Percentiles rank a stretch among this genome's conserved stretches.
Evolutionary conservation across 73 alveolate species (phyloP).

Genomic region (Tetrahymena thermophila): DNA sequence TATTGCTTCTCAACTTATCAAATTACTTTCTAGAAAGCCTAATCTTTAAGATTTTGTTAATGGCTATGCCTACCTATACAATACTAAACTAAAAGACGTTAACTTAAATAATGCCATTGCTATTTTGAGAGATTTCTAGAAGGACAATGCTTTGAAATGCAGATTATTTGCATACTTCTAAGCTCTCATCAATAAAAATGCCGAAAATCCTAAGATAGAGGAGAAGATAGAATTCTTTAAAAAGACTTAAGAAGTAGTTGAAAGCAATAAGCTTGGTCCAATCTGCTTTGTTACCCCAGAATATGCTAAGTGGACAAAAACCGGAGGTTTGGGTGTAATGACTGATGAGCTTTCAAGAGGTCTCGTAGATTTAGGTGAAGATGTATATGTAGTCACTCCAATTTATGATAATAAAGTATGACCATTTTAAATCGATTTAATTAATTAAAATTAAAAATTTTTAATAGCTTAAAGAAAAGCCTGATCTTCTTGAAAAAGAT

Average conservation of each 20-base stretch:
- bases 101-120: constrained; percentile 21
- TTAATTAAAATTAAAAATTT: constrained; percentile 8
- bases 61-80: constrained; percentile 22
- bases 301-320: constrained; percentile 95
- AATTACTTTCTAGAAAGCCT: not conserved
- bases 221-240: constrained; percentile 39
- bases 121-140: constrained; percentile 11
- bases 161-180: constrained; percentile 40
- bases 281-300: constrained; percentile 93
- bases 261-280: constrained; percentile 86
- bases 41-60: constrained; percentile 17
- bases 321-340: constrained; percentile 99
- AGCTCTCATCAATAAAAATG: not conserved
- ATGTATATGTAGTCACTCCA: constrained; percentile 92
- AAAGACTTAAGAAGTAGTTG: constrained; percentile 55
- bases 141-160: constrained; percentile 27
- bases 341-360: constrained; percentile 94
- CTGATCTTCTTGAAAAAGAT: constrained; percentile 79
- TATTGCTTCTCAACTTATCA: constrained; percentile 11
- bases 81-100: not conserved
- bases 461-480: constrained; percentile 51
- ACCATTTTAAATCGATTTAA: not conserved
- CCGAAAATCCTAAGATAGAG: not conserved
- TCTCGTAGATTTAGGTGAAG: constrained; percentile 82
- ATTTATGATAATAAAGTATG: constrained; percentile 76